phyloP scores from a whole-genome alignment of 139 green algal genomes.

The Auxenochlorella protothecoides region DNA sequence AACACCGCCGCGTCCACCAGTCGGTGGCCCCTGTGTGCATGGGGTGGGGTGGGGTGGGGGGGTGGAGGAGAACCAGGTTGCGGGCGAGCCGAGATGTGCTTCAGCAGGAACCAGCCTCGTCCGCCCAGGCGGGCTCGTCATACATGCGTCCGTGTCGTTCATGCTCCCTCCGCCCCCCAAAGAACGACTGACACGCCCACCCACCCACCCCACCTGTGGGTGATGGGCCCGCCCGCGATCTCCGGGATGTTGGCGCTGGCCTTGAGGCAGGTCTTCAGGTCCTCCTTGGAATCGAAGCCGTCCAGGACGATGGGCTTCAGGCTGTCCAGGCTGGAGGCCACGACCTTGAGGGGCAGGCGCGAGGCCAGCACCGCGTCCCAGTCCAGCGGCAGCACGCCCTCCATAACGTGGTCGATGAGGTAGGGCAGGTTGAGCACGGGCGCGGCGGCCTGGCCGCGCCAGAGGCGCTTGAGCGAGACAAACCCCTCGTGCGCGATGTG shows the following conservation, averaged over 20 bases:
- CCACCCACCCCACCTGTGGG: conserved; percentile 16
- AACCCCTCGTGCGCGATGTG: conserved; percentile 63
- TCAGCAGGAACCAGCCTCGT: too few species aligned
- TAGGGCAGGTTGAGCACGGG: conserved; percentile 65
- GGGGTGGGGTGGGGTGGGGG: background rate
- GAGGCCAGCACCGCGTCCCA: conserved; percentile 54
- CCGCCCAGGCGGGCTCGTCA: too few species aligned
- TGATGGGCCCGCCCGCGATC: conserved; percentile 46
- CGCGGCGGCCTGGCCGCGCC: conserved; percentile 7
- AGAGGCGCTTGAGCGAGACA: conserved; percentile 46
- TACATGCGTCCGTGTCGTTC: too few species aligned
- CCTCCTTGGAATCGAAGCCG: conserved; percentile 38
- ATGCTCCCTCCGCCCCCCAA: too few species aligned
- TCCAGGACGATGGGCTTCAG: conserved; percentile 51
- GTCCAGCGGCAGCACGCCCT: conserved; percentile 49
- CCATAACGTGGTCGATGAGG: conserved; percentile 74
- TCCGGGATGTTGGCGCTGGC: conserved; percentile 71
- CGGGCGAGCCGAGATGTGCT: background rate
- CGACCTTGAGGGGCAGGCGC: conserved; percentile 59
- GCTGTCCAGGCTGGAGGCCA: conserved; percentile 59
- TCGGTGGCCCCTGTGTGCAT: conserved; percentile 24
- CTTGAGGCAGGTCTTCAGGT: conserved; percentile 60
- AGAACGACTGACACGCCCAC: too few species aligned
- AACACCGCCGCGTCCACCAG: conserved; percentile 86
- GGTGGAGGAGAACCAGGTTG: background rate